A percentile compares a stretch with the other conserved stretches of the same genome.
phyloP scores from a whole-genome alignment of 495 filamentous ascomycete species.

The Aspergillus taichungensis region DNA sequence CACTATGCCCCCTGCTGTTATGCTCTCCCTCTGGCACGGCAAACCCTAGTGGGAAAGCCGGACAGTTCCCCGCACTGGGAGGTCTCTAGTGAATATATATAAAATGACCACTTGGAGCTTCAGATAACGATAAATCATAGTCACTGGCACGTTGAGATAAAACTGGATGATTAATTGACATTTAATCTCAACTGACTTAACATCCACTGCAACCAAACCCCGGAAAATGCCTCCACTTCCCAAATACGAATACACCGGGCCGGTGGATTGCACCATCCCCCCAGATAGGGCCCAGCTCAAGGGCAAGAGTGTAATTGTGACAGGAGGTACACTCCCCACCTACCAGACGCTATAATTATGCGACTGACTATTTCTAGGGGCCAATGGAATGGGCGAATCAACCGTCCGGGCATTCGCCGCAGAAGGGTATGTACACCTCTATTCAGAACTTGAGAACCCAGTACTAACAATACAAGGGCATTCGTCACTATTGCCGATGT shows the following conservation, averaged over 20 bases:
- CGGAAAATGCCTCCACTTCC: conserved; percentile 13
- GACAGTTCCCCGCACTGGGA: too few species aligned
- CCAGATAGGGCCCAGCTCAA: conserved; percentile 8
- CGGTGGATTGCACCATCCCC: conserved; percentile 16
- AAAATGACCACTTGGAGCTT: too few species aligned
- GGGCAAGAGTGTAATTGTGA: conserved; percentile 24
- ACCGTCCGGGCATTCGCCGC: conserved; percentile 24
- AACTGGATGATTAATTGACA: background rate
- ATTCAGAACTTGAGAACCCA: background rate
- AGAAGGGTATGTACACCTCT: conserved; percentile 8
- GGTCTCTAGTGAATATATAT: background rate
- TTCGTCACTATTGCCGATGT: conserved; percentile 33
- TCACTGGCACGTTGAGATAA: too few species aligned
- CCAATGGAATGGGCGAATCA: conserved; percentile 35
- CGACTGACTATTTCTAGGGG: conserved; percentile 14
- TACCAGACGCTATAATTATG: background rate
- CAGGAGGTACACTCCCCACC: conserved; percentile 3
- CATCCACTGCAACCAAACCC: background rate
- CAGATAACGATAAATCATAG: too few species aligned
- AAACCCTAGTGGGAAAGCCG: too few species aligned
- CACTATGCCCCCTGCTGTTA: too few species aligned
- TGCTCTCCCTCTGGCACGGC: too few species aligned
- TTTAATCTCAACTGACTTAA: background rate
- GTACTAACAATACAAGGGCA: conserved; percentile 6
- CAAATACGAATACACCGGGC: conserved; percentile 15